Base-by-base conservation (phyloP, 179 eudicot genomes). In the Spinacia oleracea region DNA sequence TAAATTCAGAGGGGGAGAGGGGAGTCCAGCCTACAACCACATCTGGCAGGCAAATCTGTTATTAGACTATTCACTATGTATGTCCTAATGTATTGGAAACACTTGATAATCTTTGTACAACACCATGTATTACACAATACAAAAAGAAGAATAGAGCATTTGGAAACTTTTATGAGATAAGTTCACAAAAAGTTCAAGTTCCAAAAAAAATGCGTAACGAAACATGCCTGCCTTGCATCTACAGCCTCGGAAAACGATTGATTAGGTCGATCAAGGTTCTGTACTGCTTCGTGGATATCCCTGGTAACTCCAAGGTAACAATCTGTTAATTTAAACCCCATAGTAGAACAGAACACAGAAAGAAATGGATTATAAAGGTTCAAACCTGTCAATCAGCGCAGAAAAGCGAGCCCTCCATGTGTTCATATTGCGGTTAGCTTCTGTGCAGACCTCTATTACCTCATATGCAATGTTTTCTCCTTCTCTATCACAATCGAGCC, bases 401-500 rank as follows among this genome's bases (percentile, higher is more conserved):
- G 99, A 96, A 81, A 93, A 96, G 29, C 91, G 96, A 80, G 99
- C 99, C 88, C 99, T 93, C 88, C 89, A 86, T 73, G 92, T 83
- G 81, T 90, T 89, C 76, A 96, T 85, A 76, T 86, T 89, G 29
- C 78, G 87, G 84, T 96, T 96, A 12, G 85, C 93, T 79, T 83
- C 88, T 15, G 85, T 86, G 80, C 99, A 96, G 58, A 96, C 97
- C 64, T 91, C 88, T 38, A 96, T 84, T 63, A 96, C 99, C 86
- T 96, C 99, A 79, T 83, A 96, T 31, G 99, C 98, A 40, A 96
- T 96, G 84, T 96, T 96, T 83, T 96, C 99, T 74, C 99, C 99
- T 91, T 96, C 99, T 81, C 94, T 88, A 63, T 96, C 99, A 72
- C 98, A 93, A 79, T 96, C 99, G 77, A 96, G 93, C 99, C 99